These are phyloP conservation scores for Vachellia collinsii DNA, from an alignment of 306 rosid genomes.

Conservation along the genomic window DNA sequence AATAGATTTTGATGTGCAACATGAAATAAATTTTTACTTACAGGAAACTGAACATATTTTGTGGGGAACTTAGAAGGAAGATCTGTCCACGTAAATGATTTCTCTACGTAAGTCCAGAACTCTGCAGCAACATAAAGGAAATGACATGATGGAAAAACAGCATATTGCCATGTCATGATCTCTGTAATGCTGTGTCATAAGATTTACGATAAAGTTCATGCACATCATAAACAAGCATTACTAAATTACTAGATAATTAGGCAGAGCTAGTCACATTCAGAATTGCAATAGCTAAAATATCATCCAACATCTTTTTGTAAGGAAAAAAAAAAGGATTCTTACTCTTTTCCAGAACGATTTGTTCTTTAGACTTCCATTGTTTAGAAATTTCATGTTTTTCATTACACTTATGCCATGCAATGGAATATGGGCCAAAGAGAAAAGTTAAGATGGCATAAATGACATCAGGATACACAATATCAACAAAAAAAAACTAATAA, in stretches of 20 bases:
- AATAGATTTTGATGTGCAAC: slow-evolving; percentile 32
- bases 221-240: not conserved
- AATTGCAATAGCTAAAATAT: not conserved
- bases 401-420: not conserved
- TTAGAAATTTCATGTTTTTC: slow-evolving; percentile 14
- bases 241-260: not conserved
- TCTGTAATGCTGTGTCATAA: not conserved
- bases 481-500: slow-evolving; percentile 17
- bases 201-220: not conserved
- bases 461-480: slow-evolving; percentile 13
- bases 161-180: not conserved
- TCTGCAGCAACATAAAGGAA: slow-evolving; percentile 60
- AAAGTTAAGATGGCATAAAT: not conserved
- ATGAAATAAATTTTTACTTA: slow-evolving; percentile 50
- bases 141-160: slow-evolving; percentile 5
- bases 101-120: slow-evolving; percentile 89
- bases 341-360: not conserved
- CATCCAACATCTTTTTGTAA: slow-evolving; percentile 14
- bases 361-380: slow-evolving; percentile 2
- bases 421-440: slow-evolving; percentile 1
- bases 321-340: not conserved
- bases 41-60: slow-evolving; percentile 95
- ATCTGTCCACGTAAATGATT: slow-evolving; percentile 96
- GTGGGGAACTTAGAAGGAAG: slow-evolving; percentile 95
- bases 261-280: slow-evolving; percentile 1